These are phyloP conservation scores for Strobilomyces confusus DNA, from an alignment of 768 basidiomycete genomes.

Conservation along the genomic window DNA sequence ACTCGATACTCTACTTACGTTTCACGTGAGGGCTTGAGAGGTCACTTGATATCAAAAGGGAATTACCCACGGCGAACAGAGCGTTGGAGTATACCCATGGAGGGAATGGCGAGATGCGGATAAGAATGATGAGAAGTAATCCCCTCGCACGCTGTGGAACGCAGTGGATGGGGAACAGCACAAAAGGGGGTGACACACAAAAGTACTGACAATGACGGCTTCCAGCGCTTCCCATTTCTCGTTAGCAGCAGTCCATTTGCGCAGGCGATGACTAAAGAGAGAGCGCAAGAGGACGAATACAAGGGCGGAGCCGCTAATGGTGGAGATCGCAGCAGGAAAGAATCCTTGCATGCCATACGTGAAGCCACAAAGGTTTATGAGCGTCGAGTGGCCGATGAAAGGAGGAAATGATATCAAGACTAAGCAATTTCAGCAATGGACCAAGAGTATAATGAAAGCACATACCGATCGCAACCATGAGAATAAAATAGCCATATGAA, in stretches of 20 bases:
- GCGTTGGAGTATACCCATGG: conserved; percentile 88
- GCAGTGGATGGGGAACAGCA: conserved; percentile 1
- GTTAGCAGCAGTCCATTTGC: conserved; percentile 56
- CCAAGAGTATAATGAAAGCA: conserved; percentile 51
- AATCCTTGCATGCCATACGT: conserved; percentile 80
- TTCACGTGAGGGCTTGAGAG: conserved; percentile 1
- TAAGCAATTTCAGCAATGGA: conserved; percentile 10
- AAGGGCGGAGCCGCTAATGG: conserved; percentile 59
- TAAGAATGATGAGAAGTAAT: conserved; percentile 75
- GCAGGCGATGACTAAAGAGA: conserved; percentile 53
- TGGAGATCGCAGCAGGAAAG: conserved; percentile 56
- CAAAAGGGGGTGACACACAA: neutral
- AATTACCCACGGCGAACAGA: conserved; percentile 62
- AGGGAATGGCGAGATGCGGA: conserved; percentile 78
- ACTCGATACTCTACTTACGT: conserved; percentile 56
- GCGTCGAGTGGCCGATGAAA: conserved; percentile 28
- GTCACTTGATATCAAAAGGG: neutral
- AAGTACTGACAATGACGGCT: conserved; percentile 56
- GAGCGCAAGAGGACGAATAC: conserved; percentile 59
- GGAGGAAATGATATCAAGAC: conserved; percentile 31
- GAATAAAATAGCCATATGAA: conserved; percentile 58
- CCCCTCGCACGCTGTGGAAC: conserved; percentile 61
- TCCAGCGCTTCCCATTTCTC: conserved; percentile 78
- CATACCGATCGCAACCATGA: conserved; percentile 52
- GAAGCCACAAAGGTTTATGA: conserved; percentile 69